A percentile compares a stretch with the other conserved stretches of the same genome.
Conservation (phyloP, 176 grass and related monocot genomes). For the Aegilops tauschii region DNA sequence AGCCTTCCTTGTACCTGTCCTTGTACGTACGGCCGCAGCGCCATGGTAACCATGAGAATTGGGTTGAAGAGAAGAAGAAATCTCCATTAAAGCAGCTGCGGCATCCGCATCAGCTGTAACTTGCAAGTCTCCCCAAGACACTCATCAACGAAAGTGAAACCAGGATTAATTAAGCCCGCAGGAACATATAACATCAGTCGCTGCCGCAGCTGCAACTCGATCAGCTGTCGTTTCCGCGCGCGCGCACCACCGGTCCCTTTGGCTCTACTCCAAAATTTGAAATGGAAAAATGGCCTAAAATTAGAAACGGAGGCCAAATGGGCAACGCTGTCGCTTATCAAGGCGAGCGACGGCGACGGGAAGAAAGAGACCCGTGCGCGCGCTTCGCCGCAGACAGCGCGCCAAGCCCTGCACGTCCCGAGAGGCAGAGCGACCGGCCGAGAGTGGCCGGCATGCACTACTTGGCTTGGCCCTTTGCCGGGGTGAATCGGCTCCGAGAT, state of each 20-base stretch:
- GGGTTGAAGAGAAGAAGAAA: not conserved
- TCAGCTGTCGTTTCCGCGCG: constrained; percentile 7
- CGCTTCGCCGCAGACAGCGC: not conserved
- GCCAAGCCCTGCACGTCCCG: not conserved
- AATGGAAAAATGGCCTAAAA: not conserved
- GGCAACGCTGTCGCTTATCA: not conserved
- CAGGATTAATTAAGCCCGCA: constrained; percentile 4
- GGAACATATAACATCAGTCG: not conserved
- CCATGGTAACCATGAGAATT: not conserved
- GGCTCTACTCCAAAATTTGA: not conserved
- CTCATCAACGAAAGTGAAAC: not conserved
- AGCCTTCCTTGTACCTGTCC: not conserved
- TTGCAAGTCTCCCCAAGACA: constrained; percentile 26
- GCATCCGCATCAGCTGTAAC: constrained; percentile 20
- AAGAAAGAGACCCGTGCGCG: not conserved
- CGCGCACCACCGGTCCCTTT: not conserved
- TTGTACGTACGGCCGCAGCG: not conserved
- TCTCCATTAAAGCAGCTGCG: not conserved
- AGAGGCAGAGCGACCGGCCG: not conserved
- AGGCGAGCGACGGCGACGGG: not conserved
- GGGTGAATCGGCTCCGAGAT: constrained; percentile 28
- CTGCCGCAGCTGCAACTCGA: not conserved
- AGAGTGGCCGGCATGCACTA: not conserved
- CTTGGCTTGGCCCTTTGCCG: not conserved
- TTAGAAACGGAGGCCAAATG: not conserved